Evolutionary conservation across 2,329 filamentous ascomycete genomes (phyloP).

Genomic region (Monilinia laxa): DNA sequence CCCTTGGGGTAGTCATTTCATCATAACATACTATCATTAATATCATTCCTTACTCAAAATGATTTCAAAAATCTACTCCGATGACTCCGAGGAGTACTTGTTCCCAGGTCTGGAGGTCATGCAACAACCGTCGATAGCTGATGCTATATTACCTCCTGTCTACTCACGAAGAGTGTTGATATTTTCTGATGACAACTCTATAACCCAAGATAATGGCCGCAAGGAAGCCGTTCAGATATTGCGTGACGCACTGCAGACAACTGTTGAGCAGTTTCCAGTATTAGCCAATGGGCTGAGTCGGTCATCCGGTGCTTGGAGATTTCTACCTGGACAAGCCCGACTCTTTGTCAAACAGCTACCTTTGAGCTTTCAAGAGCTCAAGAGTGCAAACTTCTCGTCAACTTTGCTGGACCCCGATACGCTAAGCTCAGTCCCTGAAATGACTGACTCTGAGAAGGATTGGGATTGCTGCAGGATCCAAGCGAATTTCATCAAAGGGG

Average conservation of each 20-base stretch:
- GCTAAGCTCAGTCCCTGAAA: neutral
- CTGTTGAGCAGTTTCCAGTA: neutral
- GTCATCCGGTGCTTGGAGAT: neutral
- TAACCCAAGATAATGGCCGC: neutral
- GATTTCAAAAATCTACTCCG: neutral
- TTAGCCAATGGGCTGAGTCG: neutral
- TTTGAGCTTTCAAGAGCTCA: neutral
- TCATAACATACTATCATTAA: neutral
- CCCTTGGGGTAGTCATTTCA: neutral
- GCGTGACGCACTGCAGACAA: neutral
- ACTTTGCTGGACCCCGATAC: neutral
- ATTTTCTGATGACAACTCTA: neutral
- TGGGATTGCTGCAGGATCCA: constrained; percentile 11
- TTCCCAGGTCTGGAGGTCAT: neutral
- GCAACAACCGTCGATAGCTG: neutral
- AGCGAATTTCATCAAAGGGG: constrained; percentile 4
- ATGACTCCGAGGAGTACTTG: neutral
- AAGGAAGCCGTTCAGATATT: neutral
- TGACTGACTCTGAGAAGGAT: neutral
- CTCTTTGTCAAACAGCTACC: neutral
- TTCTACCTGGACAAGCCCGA: constrained; percentile 1
- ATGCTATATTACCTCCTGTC: neutral
- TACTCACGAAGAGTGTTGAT: constrained; percentile 1
- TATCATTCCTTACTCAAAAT: neutral
- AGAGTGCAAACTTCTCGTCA: neutral